Conservation (phyloP, 768 basidiomycete genomes). For the Baorangia bicolor region DNA sequence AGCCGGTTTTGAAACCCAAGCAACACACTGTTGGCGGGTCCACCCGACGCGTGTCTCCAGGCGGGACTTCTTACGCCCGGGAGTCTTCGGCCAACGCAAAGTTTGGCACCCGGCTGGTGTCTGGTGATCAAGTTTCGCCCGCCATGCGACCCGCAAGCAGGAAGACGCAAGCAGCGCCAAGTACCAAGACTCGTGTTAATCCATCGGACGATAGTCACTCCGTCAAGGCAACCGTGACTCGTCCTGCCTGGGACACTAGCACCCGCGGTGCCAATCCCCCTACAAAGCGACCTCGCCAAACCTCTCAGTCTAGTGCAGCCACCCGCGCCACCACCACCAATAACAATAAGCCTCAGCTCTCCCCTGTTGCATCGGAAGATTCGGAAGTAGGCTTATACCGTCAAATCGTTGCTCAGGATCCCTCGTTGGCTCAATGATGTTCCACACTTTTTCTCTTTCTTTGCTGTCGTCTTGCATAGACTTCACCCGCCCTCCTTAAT, state of each 20-base stretch:
- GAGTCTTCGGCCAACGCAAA: constrained; percentile 91
- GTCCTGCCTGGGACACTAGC: constrained; percentile 72
- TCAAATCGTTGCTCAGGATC: constrained; percentile 76
- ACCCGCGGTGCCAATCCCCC: constrained; percentile 43
- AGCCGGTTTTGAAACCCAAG: constrained; percentile 59
- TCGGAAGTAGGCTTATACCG: constrained; percentile 84
- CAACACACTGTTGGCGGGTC: constrained; percentile 34
- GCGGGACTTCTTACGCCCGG: constrained; percentile 59
- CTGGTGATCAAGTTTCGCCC: constrained; percentile 48
- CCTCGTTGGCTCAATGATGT: constrained; percentile 51
- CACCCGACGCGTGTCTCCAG: constrained; percentile 41
- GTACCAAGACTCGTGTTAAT: constrained; percentile 47
- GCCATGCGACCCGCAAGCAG: constrained; percentile 61
- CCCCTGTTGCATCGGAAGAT: constrained; percentile 70
- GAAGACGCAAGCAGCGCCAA: constrained; percentile 45
- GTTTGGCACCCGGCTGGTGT: constrained; percentile 81
- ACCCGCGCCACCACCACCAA: constrained; percentile 36
- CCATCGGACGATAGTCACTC: constrained; percentile 65
- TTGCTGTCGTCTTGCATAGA: constrained; percentile 18
- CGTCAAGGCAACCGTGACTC: constrained; percentile 70
- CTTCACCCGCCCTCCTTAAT: constrained; percentile 19
- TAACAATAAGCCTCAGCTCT: constrained; percentile 43
- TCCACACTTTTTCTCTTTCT: constrained; percentile 1
- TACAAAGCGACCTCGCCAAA: constrained; percentile 65
- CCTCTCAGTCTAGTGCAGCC: constrained; percentile 68